Evolutionary conservation across 2,329 filamentous ascomycete species (phyloP), one percentile per base, ranked within the genome.

Genomic region (Colletotrichum kahawae): DNA sequence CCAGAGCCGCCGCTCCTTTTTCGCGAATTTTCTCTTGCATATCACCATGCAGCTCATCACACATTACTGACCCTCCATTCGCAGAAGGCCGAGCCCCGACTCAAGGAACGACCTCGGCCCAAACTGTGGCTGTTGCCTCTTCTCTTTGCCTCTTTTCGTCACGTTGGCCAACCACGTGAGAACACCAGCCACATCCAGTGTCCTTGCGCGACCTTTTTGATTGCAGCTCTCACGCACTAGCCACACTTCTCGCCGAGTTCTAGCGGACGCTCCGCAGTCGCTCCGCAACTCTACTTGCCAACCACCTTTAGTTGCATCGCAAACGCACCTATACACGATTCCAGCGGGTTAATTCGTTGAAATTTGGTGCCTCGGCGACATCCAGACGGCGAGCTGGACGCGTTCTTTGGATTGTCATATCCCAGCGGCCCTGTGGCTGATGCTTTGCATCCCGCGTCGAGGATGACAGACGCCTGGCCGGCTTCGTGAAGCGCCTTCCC

Each of bases 171-270:
- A 74, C 71, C 67, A 71, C 31, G 24, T 38, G 14, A 21, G 21
- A 5, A 27, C 67, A 66, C 71, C 56, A 74, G 71, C 71, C 71
- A 74, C 71, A 60, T n/a, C 12, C 24, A 56, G n/a, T 38, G 16
- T 48, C 38, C 29, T 33, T 18, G 43, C 31, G 51, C 14, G 7
- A 27, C 43, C 71, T 13, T 73, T 73, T 43, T 69, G 34, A 13
- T 54, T 38, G 38, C 36, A 54, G 43, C 27, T 62, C 21, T 12
- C 24, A n/a, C 31, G 13, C 60, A 74, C 71, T 36, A 74, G 71
- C 71, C 71, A 74, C 67, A 62, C 18, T 29, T 38, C 24, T 60
- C 60, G 29, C 57, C 59, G n/a, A 48, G 29, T 12, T 31, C 21
- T 59, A 13, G 62, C 67, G 43, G 67, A 29, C 48, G 33, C 62